phyloP scores from a whole-genome alignment of 768 basidiomycete species.

The Trametes punicea region DNA sequence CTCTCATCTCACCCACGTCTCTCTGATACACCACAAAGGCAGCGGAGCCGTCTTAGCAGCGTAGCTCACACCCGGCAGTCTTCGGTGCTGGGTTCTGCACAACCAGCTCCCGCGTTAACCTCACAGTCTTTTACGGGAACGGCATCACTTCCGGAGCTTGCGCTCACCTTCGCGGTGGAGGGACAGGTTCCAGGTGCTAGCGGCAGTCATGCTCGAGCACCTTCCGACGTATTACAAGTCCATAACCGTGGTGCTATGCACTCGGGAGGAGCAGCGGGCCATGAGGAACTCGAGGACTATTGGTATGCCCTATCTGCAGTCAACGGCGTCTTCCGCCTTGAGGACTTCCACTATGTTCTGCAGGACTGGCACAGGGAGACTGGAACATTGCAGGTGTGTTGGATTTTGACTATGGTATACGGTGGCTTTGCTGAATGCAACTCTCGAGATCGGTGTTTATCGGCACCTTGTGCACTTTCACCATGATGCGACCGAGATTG shows the following conservation, averaged over 20 bases:
- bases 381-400: neutral
- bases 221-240: neutral
- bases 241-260: neutral
- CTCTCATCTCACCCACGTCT: neutral
- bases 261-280: neutral
- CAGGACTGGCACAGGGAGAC: conserved; percentile 5
- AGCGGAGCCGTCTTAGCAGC: neutral
- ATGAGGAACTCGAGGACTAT: conserved; percentile 1
- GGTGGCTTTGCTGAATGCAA: neutral
- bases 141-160: neutral
- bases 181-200: neutral
- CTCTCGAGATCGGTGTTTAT: neutral
- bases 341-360: neutral
- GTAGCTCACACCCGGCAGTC: too few relatives aligned
- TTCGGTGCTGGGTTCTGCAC: too few relatives aligned
- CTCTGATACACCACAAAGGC: neutral
- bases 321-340: conserved; percentile 1
- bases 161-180: neutral
- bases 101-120: neutral
- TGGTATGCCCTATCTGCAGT: conserved; percentile 1
- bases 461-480: neutral
- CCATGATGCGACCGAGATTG: neutral
- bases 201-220: neutral
- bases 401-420: neutral
- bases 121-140: neutral